Conservation (phyloP, 2,329 filamentous ascomycete species). For the Monosporascus sp. region DNA sequence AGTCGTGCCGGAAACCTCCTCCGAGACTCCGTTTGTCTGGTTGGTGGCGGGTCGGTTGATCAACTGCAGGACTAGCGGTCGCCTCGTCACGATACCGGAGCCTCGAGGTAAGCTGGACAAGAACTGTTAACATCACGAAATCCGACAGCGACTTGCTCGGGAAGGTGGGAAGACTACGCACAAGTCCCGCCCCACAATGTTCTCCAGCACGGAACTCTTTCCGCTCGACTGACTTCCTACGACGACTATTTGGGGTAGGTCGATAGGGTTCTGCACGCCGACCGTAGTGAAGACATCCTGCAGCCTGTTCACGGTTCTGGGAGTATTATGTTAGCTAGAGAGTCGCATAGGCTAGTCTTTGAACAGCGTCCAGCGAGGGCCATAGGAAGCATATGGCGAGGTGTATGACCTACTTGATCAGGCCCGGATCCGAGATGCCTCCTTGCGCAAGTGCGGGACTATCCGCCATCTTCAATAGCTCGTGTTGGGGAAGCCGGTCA, state of each 20-base stretch:
- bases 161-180: conserved; percentile 45
- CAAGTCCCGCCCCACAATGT: conserved; percentile 99
- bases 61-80: conserved; percentile 93
- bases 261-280: conserved; percentile 98
- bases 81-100: conserved; percentile 92
- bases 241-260: conserved; percentile 95
- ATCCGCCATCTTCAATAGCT: conserved; percentile 22
- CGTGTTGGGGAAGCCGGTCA: conserved; percentile 5
- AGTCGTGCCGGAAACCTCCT: conserved; percentile 59
- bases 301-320: conserved; percentile 90
- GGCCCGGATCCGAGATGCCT: conserved; percentile 61
- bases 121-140: conserved; percentile 1
- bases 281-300: conserved; percentile 99
- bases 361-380: background rate
- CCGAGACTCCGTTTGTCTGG: conserved; percentile 68
- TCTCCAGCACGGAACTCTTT: conserved; percentile 98
- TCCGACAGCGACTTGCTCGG: background rate
- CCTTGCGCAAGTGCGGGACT: conserved; percentile 38
- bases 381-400: too few relatives aligned
- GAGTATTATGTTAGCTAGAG: conserved; percentile 23
- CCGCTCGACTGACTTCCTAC: conserved; percentile 98
- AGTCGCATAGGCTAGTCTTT: background rate
- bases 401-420: conserved; percentile 50
- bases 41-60: conserved; percentile 74
- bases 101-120: conserved; percentile 79